Base-by-base conservation (phyloP, 768 basidiomycete species). In the Nevesoporus exiguus region DNA sequence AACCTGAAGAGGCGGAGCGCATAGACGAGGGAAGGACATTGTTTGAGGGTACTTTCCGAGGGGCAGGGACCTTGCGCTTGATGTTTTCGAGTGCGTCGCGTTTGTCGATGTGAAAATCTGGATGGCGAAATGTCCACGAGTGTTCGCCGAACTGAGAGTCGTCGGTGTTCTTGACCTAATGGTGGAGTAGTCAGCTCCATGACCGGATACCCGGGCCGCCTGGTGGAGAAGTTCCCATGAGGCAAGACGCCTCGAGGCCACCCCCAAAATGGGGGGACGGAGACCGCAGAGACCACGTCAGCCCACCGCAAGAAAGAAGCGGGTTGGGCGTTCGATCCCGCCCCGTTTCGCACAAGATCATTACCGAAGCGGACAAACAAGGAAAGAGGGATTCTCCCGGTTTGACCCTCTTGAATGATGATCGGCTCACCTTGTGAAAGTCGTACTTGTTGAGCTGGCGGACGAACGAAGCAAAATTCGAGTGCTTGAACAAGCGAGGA, bases 361-460 rank as follows among this genome's bases (percentile, higher is more conserved):
- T 52, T 46, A 60, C 52, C n/a, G 51, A 60, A 62, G 50, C 22
- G 24, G 11, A 37, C 48, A 33, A 58, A 57, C 37, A 27, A 33
- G 53, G 57, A 19, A 53, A 27, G 6, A 10, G n/a, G 22, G 27
- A 47, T 39, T 40, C 47, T 48, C 47, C 37, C 14, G 46, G 27
- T 4, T 7, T 5, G 25, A 30, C 14, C n/a, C 14, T 14, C 31
- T 40, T 40, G 46, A n/a, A n/a, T 22, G 25, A 43, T 52, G 46
- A 54, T 62, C 46, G 34, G 58, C 72, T 66, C 33, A 79, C 88
- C 77, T 96, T 96, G 78, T 95, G 93, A 61, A 96, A 96, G 72
- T 95, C 93, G 68, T 96, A 96, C 71, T 95, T 96, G 79, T 96
- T 96, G 31, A 96, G 77, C 70, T 96, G 93, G 10, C 93, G 81